A percentile compares a stretch with the other conserved stretches of the same genome.
These are phyloP conservation scores for Aureobasidium pullulans DNA, from an alignment of 2,329 filamentous ascomycete species.

Conservation along the genomic window DNA sequence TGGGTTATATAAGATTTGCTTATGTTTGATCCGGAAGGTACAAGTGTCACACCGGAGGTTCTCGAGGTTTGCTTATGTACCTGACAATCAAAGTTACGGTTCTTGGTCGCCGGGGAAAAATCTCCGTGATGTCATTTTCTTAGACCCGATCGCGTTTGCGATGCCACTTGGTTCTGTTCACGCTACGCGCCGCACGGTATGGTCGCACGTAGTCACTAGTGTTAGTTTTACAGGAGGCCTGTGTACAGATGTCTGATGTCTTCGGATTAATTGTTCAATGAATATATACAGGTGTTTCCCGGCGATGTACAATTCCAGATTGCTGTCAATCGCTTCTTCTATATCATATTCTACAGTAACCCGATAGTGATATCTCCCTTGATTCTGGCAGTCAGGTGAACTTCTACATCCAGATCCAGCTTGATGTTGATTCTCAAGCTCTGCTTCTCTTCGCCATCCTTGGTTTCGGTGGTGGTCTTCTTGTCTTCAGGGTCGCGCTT, in stretches of 20 bases:
- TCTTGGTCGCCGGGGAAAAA: not conserved
- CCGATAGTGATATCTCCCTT: conserved; percentile 26
- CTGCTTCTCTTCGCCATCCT: not conserved
- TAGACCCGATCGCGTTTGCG: not conserved
- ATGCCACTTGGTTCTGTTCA: not conserved
- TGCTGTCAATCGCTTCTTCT: not conserved
- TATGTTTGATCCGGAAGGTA: not conserved
- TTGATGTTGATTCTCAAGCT: conserved; percentile 24
- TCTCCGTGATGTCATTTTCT: conserved; percentile 6
- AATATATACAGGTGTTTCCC: too few species aligned
- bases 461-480: too few species aligned
- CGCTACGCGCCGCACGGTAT: not conserved
- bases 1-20: conserved; percentile 5
- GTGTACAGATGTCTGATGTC: too few species aligned
- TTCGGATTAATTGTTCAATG: too few species aligned
- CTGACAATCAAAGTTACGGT: not conserved
- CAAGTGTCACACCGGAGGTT: not conserved
- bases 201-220: not conserved
- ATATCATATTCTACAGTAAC: conserved; percentile 18
- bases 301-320: too few species aligned
- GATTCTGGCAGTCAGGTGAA: conserved; percentile 24
- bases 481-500: conserved; percentile 3
- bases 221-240: too few species aligned
- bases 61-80: not conserved
- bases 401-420: conserved; percentile 25